Base-by-base conservation (phyloP, 495 filamentous ascomycete genomes). In the Lophiotrema nucula region DNA sequence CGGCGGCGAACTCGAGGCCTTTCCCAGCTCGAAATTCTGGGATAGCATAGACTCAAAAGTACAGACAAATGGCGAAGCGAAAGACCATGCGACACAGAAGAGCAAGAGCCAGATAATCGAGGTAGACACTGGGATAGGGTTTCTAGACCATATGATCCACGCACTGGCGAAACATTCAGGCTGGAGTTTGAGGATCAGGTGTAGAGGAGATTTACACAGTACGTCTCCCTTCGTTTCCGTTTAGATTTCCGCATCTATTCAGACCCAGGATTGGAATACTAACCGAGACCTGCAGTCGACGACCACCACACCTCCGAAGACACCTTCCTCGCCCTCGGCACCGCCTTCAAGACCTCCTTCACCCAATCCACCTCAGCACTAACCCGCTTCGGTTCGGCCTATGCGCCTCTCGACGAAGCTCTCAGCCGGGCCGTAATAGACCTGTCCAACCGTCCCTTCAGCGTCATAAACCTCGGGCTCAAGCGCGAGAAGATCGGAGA, bases 241-340 rank as follows among this genome's bases (percentile, higher is more conserved):
- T 21, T 22, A 25, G 11, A 11, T 19, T 12, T 26, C 45, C 15
- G 23, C 13, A 54, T 31, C 31, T 56, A 38, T 41, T 24, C 31
- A 31, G 6, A 45, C 56, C 55, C 18, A 10, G 10, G 11, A 2
- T 21, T 35, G 31, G 31, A 35, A 35, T 35, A 35, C 41, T 55
- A 55, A 55, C 52, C 27, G 4, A 8, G 4, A 10, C 16, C 18
- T 21, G n/a, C 47, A 95, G 92, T 98, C 75, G 93, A 98, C 76
- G 93, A 97, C 79, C 93, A 98, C 77, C 93, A 98, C 79, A 96
- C 92, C 4, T 85, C 92, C 53, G 93, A 98, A 83, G 93, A 98
- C 76, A 88, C 87, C 49, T 93, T 89, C 78, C 84, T 98, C 60
- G 89, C 90, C 18, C 85, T 98, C 42, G 93, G 93, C 37, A 74